Evolutionary conservation across 257 asterid species (phyloP), one percentile per base, ranked within the genome.

Genomic region (Solanum appendiculatum): DNA sequence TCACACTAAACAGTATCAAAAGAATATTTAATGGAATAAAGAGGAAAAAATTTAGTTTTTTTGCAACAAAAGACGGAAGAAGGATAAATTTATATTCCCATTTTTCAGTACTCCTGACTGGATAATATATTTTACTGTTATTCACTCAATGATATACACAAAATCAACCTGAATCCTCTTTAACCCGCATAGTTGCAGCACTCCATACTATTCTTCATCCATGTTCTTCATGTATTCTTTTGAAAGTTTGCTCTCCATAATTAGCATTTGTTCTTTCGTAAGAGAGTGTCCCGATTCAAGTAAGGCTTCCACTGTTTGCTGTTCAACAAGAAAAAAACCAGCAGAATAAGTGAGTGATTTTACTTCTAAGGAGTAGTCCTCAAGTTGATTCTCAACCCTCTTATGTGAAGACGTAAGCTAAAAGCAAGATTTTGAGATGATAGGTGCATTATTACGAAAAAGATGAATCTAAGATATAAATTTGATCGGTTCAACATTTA

Each of bases 201-300:
- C 34, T 5, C 27, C 29, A 20, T 48, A 46, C 90, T 92, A 90
- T 87, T 93, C 94, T 87, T 93, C 93, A 60, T 95, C 98, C 85
- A 97, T 91, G 91, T 97, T 94, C 94, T 97, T 97, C 98, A 95
- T 91, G 95, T 95, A 97, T 90, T 96, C 99, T 93, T 94, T 94
- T 23, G 99, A 94, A 84, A 97, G 98, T 91, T 95, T 95, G 29
- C 90, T 92, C 54, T 91, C 98, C 94, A 87, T 89, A 56, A 97
- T 89, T 73, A 95, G 93, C 91, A 90, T 92, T 89, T 97, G 99
- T 92, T 97, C 99, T 88, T 73, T 91, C 34, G 92, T 87, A 33
- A 97, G 98, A 89, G 93, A 93, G 86, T 91, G 78, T 80, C 98
- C 99, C 25, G 99, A 92, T 88, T 94, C 97, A 42, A 96, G 92